Conservation (phyloP, 345 rosid species). For the Euphorbia tirucalli region DNA sequence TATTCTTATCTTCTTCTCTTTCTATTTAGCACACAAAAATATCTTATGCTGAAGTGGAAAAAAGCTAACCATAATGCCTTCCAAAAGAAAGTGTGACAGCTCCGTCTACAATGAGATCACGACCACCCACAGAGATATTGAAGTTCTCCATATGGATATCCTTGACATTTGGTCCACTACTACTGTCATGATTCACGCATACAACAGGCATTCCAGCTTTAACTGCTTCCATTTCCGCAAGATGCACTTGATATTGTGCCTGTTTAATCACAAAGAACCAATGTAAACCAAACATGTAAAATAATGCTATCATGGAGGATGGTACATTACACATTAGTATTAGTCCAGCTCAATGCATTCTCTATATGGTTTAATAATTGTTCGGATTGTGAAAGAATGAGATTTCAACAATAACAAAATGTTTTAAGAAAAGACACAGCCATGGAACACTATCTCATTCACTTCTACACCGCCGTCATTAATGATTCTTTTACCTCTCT, state of each 20-base stretch:
- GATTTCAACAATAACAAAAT: background rate
- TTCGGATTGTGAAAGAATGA: background rate
- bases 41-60: conserved; percentile 9
- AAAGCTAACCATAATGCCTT: conserved; percentile 89
- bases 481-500: conserved; percentile 52
- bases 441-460: background rate
- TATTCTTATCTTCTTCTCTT: conserved; percentile 9
- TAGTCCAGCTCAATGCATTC: background rate
- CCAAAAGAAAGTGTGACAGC: conserved; percentile 83
- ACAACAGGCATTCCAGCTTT: conserved; percentile 92
- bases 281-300: background rate
- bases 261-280: conserved; percentile 29
- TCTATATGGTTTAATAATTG: background rate
- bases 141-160: conserved; percentile 95
- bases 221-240: conserved; percentile 95
- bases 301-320: background rate
- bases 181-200: conserved; percentile 70
- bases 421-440: background rate
- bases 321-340: background rate
- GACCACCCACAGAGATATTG: conserved; percentile 92
- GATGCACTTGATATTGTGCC: conserved; percentile 86
- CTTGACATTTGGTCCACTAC: conserved; percentile 72
- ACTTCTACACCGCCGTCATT: background rate
- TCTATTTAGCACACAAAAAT: conserved; percentile 9
- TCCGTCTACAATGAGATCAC: conserved; percentile 94